Conservation (phyloP, 2,329 filamentous ascomycete genomes). For the Sporothrix sp. region DNA sequence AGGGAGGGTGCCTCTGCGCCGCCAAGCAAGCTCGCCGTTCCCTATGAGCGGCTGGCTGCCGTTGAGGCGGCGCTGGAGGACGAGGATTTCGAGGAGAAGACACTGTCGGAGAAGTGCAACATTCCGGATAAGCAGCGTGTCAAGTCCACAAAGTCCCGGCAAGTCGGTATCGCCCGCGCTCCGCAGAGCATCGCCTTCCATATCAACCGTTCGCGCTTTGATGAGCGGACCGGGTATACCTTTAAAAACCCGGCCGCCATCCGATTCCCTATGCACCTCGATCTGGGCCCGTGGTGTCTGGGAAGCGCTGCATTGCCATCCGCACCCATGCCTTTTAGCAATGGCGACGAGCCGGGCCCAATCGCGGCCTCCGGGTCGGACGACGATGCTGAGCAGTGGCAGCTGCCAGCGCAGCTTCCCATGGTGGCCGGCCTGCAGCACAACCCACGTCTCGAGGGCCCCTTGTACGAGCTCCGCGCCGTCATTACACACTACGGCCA, state of each 20-base stretch:
- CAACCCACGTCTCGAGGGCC: constrained; percentile 44
- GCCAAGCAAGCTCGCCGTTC: constrained; percentile 33
- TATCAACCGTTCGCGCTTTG: constrained; percentile 84
- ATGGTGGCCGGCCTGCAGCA: constrained; percentile 56
- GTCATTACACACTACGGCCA: constrained; percentile 82
- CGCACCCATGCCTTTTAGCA: too few relatives aligned
- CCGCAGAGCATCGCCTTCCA: constrained; percentile 77
- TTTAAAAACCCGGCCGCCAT: constrained; percentile 78
- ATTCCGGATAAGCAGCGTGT: constrained; percentile 54
- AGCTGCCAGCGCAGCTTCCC: constrained; percentile 55
- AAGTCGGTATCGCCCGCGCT: constrained; percentile 73
- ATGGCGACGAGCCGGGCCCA: not conserved
- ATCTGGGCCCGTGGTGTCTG: constrained; percentile 78
- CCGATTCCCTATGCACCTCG: constrained; percentile 61
- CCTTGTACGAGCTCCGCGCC: constrained; percentile 67
- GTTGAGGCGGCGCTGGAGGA: constrained; percentile 65
- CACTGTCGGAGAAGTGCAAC: constrained; percentile 52
- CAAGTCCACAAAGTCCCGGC: constrained; percentile 76
- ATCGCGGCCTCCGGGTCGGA: not conserved
- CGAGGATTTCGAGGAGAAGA: constrained; percentile 68
- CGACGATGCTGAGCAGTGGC: constrained; percentile 53
- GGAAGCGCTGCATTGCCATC: constrained; percentile 53
- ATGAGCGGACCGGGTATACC: constrained; percentile 68
- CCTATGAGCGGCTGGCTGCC: constrained; percentile 47
- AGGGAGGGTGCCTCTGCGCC: not conserved